Evolutionary conservation across 768 basidiomycete genomes (phyloP).

Genomic region (Boletus sp.): DNA sequence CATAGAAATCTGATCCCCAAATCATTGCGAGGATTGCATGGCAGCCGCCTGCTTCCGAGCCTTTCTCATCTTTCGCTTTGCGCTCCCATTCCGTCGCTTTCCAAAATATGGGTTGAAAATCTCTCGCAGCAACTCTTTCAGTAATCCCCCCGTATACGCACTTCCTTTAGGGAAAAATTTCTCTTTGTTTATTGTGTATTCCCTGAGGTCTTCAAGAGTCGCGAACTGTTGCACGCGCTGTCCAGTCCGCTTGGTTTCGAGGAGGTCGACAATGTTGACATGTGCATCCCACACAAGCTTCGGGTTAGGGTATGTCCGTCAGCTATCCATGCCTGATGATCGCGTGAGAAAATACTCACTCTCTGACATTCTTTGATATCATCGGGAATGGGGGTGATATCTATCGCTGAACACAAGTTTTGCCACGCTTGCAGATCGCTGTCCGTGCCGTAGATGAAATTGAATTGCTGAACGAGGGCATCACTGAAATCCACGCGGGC

Average conservation of each 20-base stretch:
- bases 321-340: not conserved
- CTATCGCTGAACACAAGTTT: conserved; percentile 22
- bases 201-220: conserved; percentile 22
- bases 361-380: conserved; percentile 13
- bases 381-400: conserved; percentile 21
- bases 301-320: not conserved
- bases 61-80: conserved; percentile 15
- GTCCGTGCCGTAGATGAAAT: conserved; percentile 20
- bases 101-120: conserved; percentile 19
- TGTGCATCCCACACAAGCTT: conserved; percentile 28
- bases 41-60: conserved; percentile 9
- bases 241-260: conserved; percentile 18
- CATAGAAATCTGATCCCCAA: no score
- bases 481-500: conserved; percentile 11
- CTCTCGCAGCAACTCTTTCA: conserved; percentile 32
- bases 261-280: conserved; percentile 37
- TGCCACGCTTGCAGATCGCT: conserved; percentile 24
- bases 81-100: conserved; percentile 19
- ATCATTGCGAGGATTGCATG: not conserved
- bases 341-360: conserved; percentile 7
- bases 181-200: conserved; percentile 19
- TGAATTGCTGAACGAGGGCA: conserved; percentile 27
- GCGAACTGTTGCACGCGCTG: conserved; percentile 23
- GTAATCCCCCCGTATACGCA: conserved; percentile 30
- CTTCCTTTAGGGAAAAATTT: conserved; percentile 30